A percentile compares a stretch with the other conserved stretches of the same genome.
Conservation (phyloP, 108 stramenopile genomes). For the Epithemia pelagica region DNA sequence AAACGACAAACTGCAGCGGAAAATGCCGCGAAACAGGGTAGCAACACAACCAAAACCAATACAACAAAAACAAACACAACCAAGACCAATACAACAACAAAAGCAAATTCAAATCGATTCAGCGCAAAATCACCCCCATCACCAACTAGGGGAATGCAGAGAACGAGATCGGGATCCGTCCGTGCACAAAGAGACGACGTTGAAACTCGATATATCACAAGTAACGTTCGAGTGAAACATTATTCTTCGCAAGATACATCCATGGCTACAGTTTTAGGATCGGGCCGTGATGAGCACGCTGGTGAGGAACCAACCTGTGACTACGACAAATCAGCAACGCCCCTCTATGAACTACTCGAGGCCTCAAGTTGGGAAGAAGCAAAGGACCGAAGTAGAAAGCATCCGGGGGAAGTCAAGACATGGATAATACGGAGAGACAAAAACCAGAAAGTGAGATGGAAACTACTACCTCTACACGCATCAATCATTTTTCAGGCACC, state of each 20-base stretch:
- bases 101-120: background rate
- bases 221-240: background rate
- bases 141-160: background rate
- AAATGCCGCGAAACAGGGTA: background rate
- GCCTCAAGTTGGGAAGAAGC: constrained; percentile 64
- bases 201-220: background rate
- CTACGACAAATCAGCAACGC: constrained; percentile 54
- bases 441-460: constrained; percentile 43
- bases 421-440: constrained; percentile 56
- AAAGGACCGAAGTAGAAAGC: constrained; percentile 31
- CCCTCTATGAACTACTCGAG: constrained; percentile 59
- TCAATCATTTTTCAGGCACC: constrained; percentile 66
- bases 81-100: background rate
- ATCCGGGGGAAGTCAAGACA: constrained; percentile 56
- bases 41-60: background rate
- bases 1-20: background rate
- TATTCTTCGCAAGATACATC: background rate
- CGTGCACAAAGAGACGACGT: background rate
- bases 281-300: background rate
- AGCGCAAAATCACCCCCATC: background rate
- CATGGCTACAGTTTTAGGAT: background rate
- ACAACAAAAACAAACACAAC: background rate
- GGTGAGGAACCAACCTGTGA: constrained; percentile 20
- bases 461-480: constrained; percentile 66
- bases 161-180: background rate